Evolutionary conservation across 179 eudicot species (phyloP).

Genomic region (Monotropa hypopitys): DNA sequence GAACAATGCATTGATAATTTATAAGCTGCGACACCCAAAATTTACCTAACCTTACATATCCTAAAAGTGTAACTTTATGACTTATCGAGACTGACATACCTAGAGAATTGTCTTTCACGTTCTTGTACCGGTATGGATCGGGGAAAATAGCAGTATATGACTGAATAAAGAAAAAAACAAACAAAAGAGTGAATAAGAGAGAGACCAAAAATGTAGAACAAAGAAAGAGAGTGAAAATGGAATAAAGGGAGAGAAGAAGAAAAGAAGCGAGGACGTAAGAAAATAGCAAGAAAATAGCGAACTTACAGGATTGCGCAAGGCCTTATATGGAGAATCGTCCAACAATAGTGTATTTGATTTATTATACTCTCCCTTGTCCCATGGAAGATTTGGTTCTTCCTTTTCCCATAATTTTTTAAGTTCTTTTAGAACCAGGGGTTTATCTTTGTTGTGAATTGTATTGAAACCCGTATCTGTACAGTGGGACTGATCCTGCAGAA

Average conservation of each 20-base stretch:
- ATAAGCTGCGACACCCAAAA: not conserved
- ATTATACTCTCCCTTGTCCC: slow-evolving; percentile 59
- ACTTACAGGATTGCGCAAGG: slow-evolving; percentile 76
- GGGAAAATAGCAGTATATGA: slow-evolving; percentile 5
- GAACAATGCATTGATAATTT: not conserved
- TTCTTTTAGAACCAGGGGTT: slow-evolving; percentile 70
- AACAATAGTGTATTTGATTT: slow-evolving; percentile 68
- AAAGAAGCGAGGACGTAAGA: not conserved
- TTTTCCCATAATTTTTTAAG: slow-evolving; percentile 62
- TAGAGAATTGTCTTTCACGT: not conserved
- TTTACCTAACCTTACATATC: not conserved
- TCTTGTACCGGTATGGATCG: slow-evolving; percentile 3
- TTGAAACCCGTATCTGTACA: slow-evolving; percentile 52
- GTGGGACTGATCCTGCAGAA: slow-evolving; percentile 63
- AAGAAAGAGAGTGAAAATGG: not conserved
- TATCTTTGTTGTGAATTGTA: slow-evolving; percentile 45
- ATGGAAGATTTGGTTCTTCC: slow-evolving; percentile 45
- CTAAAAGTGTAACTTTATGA: not conserved
- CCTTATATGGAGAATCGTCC: slow-evolving; percentile 87
- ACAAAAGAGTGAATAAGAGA: not conserved
- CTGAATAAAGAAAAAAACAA: not conserved
- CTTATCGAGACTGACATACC: not conserved
- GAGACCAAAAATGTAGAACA: not conserved
- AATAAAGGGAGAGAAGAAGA: not conserved
- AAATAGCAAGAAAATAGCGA: slow-evolving; percentile 6